These are phyloP conservation scores for Colletotrichum salicis DNA, from an alignment of 2,329 filamentous ascomycete species.

Conservation along the genomic window DNA sequence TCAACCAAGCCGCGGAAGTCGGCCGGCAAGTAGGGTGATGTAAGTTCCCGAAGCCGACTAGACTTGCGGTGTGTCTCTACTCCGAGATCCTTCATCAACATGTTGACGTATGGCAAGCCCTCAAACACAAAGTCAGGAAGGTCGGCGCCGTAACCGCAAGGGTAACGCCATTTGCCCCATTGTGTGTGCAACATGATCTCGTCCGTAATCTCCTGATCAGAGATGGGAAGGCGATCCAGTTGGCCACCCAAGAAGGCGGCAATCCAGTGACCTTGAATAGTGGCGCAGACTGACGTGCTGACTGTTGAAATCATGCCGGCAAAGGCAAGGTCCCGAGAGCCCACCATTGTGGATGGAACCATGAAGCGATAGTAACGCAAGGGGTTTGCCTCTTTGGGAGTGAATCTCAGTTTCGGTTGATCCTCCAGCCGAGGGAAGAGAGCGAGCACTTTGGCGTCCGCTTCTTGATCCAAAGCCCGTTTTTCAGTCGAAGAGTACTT, in stretches of 20 bases:
- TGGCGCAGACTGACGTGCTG: background rate
- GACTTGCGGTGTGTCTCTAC: conserved; percentile 36
- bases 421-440: background rate
- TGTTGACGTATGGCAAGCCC: conserved; percentile 62
- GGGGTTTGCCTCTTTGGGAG: background rate
- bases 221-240: background rate
- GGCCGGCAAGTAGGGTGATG: background rate
- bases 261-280: background rate
- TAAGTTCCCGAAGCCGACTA: conserved; percentile 32
- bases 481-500: background rate
- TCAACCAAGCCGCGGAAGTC: background rate
- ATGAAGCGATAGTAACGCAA: background rate
- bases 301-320: background rate
- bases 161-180: conserved; percentile 65
- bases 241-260: background rate
- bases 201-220: background rate
- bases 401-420: background rate
- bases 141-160: conserved; percentile 58
- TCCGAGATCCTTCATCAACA: conserved; percentile 37
- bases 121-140: conserved; percentile 70
- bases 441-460: background rate
- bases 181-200: conserved; percentile 58
- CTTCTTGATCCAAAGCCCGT: background rate
- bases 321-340: background rate
- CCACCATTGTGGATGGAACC: background rate